Conservation (phyloP, 768 basidiomycete genomes). For the Russula olivacea region DNA sequence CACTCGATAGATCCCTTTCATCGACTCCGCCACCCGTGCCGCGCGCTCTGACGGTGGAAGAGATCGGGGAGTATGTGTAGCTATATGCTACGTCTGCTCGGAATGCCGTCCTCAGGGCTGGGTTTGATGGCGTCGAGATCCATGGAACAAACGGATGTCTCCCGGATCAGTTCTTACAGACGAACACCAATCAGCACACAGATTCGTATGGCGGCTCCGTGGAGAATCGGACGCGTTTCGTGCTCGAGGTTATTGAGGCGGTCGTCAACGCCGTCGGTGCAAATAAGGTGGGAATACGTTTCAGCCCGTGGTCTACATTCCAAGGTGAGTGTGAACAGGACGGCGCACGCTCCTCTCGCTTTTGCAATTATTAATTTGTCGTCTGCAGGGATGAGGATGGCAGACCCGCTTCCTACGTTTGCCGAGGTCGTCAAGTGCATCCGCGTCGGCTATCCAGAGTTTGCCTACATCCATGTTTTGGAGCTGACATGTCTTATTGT, state of each 20-base stretch:
- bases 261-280: slow-evolving; percentile 35
- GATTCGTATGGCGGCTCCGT: slow-evolving; percentile 44
- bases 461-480: slow-evolving; percentile 30
- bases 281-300: slow-evolving; percentile 33
- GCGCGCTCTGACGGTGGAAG: slow-evolving; percentile 27
- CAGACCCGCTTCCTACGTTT: slow-evolving; percentile 31
- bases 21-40: not conserved
- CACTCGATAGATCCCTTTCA: not conserved
- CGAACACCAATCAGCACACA: slow-evolving; percentile 36
- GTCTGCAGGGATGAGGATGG: slow-evolving; percentile 12
- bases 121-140: slow-evolving; percentile 33
- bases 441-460: slow-evolving; percentile 18
- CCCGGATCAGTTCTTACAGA: slow-evolving; percentile 37
- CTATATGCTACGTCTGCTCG: slow-evolving; percentile 34
- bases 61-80: slow-evolving; percentile 28
- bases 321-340: not conserved
- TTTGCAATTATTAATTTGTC: not conserved
- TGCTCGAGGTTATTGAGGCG: slow-evolving; percentile 35
- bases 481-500: not conserved
- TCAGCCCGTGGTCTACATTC: slow-evolving; percentile 30
- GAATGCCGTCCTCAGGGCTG: slow-evolving; percentile 34
- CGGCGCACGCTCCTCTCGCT: too few species aligned
- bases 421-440: slow-evolving; percentile 28
- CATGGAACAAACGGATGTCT: slow-evolving; percentile 32
- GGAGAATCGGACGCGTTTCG: slow-evolving; percentile 42